Evolutionary conservation across 2,329 filamentous ascomycete species (phyloP), one percentile per base, ranked within the genome.

Genomic region (Diaporthe vaccinii): DNA sequence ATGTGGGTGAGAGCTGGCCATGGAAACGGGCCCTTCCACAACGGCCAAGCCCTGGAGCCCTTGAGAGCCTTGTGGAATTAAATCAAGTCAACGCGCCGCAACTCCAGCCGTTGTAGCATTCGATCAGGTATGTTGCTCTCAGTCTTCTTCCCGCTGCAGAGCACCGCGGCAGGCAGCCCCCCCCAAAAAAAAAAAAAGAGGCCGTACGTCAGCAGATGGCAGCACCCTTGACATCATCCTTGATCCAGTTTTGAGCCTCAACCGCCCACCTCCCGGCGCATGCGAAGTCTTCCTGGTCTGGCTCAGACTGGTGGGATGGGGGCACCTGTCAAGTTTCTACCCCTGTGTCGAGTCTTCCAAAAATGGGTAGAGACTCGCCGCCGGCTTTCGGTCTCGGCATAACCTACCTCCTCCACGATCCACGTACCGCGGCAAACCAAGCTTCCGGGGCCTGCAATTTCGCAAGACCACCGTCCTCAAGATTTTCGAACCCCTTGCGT

Each of bases 311-410:
- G 34, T n/a, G 46, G 36, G 49, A 44, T 39, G 49, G 49, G 46
- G 15, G 15, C 65, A 28, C 49, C 65, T 69, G 65, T 69, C 65
- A 69, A 55, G 49, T 69, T 69, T 55, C 65, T 25, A 55, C 49
- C 65, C 65, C 65, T 69, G 65, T 55, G 49, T 69, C 65, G 65
- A 28, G 65, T 55, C 65, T 55, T 69, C 65, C 65, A 69, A 69
- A 55, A 69, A 55, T 69, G 65, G 49, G 17, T 20, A 69, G 4
- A 55, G 20, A 39, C 65, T 69, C 31, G 72, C 72, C 62, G 72
- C 39, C 72, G 72, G 61, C 46, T 68, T 58, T 67, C 59, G 25
- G 57, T 67, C 59, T 69, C 72, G 72, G 62, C 72, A 73, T 44
- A 69, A 68, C 59, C 25, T 31, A 58, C 72, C 36, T 53, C 72